A percentile compares a stretch with the other conserved stretches of the same genome.
Evolutionary conservation across 2,329 filamentous ascomycete species (phyloP).

Genomic region (Eutypa lata): DNA sequence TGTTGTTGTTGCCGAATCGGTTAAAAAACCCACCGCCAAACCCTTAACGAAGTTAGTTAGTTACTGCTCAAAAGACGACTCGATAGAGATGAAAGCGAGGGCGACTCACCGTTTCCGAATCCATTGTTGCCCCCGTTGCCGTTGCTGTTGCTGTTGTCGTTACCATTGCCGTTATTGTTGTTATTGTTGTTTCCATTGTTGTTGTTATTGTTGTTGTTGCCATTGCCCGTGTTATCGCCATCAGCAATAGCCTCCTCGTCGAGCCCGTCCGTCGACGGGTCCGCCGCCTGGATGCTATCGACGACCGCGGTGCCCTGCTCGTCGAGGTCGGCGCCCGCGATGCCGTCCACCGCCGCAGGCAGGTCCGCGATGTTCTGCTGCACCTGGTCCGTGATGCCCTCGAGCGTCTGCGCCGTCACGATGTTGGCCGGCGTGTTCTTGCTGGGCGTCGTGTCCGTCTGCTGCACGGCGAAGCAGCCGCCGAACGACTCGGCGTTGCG

Average conservation of each 20-base stretch:
- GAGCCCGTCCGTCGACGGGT: slow-evolving; percentile 9
- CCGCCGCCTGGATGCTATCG: slow-evolving; percentile 23
- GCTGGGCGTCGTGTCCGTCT: slow-evolving; percentile 33
- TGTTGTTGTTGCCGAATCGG: too few relatives aligned
- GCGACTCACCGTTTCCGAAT: too few relatives aligned
- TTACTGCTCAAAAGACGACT: too few relatives aligned
- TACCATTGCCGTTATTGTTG: slow-evolving; percentile 3
- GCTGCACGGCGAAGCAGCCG: slow-evolving; percentile 40
- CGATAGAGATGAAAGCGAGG: too few relatives aligned
- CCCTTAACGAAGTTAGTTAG: too few relatives aligned
- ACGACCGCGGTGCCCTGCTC: slow-evolving; percentile 28
- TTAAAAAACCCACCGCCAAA: too few relatives aligned
- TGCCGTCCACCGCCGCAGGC: slow-evolving; percentile 35
- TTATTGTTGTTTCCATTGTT: slow-evolving; percentile 8
- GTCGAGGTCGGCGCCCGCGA: slow-evolving; percentile 30
- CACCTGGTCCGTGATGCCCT: slow-evolving; percentile 36
- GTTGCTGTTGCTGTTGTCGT: slow-evolving; percentile 5
- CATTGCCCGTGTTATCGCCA: background rate
- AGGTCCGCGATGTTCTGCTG: slow-evolving; percentile 39
- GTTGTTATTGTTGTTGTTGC: slow-evolving; percentile 6
- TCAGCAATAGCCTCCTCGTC: slow-evolving; percentile 2
- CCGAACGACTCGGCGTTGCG: slow-evolving; percentile 33
- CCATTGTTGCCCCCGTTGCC: slow-evolving; percentile 3
- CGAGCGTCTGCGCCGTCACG: slow-evolving; percentile 35
- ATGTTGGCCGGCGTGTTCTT: slow-evolving; percentile 31